Percentiles rank a stretch among this genome's conserved stretches.
phyloP scores from a whole-genome alignment of 1,284 basidiomycete species.

The Naganishia liquefaciens region DNA sequence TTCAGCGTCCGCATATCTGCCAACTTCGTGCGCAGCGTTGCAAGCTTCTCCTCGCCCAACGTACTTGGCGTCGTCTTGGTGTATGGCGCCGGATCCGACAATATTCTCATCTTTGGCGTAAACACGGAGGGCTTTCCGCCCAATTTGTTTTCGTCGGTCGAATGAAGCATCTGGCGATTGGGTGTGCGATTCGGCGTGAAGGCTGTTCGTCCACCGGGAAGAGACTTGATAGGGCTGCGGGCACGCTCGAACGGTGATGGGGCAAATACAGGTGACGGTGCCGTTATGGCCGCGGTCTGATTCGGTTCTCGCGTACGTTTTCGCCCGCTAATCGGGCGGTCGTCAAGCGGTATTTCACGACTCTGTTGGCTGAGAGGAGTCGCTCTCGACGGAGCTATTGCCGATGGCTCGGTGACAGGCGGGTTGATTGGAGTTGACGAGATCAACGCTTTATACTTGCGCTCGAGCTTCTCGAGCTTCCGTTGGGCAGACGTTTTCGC shows the following conservation, averaged over 20 bases:
- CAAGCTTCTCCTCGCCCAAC: slow-evolving; percentile 20
- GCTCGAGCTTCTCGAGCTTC: slow-evolving; percentile 32
- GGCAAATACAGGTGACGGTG: slow-evolving; percentile 22
- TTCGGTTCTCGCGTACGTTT: slow-evolving; percentile 23
- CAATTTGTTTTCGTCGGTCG: slow-evolving; percentile 22
- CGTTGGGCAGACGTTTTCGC: slow-evolving; percentile 27
- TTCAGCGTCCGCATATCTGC: slow-evolving; percentile 25
- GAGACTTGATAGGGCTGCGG: slow-evolving; percentile 19
- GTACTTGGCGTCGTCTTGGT: slow-evolving; percentile 16
- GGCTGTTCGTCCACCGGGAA: slow-evolving; percentile 21
- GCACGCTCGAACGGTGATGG: slow-evolving; percentile 26
- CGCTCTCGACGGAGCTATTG: not conserved
- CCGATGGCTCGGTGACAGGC: not conserved
- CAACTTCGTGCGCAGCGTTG: slow-evolving; percentile 22
- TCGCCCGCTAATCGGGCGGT: slow-evolving; percentile 8
- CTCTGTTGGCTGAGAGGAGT: not conserved
- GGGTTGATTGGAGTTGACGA: not conserved
- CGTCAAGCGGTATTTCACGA: not conserved
- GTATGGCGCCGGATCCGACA: slow-evolving; percentile 19
- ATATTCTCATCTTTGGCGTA: slow-evolving; percentile 25
- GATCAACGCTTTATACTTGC: slow-evolving; percentile 27
- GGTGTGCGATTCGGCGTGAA: slow-evolving; percentile 26
- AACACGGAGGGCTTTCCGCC: slow-evolving; percentile 16
- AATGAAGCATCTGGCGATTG: slow-evolving; percentile 13
- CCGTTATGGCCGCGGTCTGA: not conserved